phyloP scores from a whole-genome alignment of 2,329 filamentous ascomycete genomes.

The Penicillium capsulatum region DNA sequence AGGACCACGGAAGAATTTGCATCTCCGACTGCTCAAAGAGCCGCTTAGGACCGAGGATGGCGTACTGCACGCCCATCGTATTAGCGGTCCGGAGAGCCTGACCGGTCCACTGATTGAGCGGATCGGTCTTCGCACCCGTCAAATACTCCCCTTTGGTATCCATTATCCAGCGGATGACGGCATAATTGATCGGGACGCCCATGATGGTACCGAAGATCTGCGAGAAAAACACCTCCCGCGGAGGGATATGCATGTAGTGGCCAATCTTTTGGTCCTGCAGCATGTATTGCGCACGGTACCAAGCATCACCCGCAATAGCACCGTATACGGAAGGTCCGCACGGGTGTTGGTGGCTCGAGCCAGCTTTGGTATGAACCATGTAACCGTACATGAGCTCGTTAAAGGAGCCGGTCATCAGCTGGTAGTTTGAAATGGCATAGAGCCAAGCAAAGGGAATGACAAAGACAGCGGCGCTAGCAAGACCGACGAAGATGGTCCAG shows the following conservation, averaged over 20 bases:
- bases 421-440: conserved; percentile 57
- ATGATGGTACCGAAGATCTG: conserved; percentile 58
- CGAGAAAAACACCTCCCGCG: conserved; percentile 57
- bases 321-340: conserved; percentile 57
- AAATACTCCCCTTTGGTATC: conserved; percentile 55
- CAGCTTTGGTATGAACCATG: conserved; percentile 51
- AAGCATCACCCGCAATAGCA: conserved; percentile 58
- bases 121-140: conserved; percentile 49
- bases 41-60: conserved; percentile 47
- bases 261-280: conserved; percentile 63
- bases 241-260: conserved; percentile 60
- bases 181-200: conserved; percentile 60
- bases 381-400: conserved; percentile 59
- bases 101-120: conserved; percentile 59
- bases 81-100: conserved; percentile 51
- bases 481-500: conserved; percentile 58
- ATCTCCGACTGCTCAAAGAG: conserved; percentile 30
- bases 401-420: conserved; percentile 53
- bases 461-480: conserved; percentile 52
- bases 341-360: conserved; percentile 52
- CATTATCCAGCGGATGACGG: conserved; percentile 57
- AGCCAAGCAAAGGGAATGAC: conserved; percentile 58
- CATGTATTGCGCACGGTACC: conserved; percentile 57
- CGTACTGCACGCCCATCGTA: conserved; percentile 58
- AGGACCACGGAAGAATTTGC: conserved; percentile 29